phyloP scores from a whole-genome alignment of 2,329 filamentous ascomycete species.

The Verticillium albo-atrum region DNA sequence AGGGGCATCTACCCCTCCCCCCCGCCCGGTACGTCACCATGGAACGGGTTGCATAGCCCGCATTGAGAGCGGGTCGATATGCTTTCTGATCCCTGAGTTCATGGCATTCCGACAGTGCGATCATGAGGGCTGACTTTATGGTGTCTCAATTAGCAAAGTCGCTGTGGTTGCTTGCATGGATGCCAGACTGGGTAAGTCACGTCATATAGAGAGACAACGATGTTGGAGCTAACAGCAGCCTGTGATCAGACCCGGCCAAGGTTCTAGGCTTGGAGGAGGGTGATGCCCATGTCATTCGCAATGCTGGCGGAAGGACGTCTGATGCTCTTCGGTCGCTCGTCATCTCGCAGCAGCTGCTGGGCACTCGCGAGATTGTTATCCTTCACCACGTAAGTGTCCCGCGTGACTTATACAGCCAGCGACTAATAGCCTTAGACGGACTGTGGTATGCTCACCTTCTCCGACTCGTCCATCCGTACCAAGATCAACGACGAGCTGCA shows the following conservation, averaged over 20 bases:
- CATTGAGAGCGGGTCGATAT: neutral
- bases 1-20: slow-evolving; percentile 63
- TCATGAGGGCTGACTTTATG: neutral
- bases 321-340: slow-evolving; percentile 61
- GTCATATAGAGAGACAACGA: neutral
- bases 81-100: no score
- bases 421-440: slow-evolving; percentile 23
- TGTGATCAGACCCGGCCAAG: slow-evolving; percentile 41
- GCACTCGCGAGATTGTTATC: slow-evolving; percentile 59
- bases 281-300: slow-evolving; percentile 63
- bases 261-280: slow-evolving; percentile 61
- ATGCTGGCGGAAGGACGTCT: slow-evolving; percentile 50
- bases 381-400: slow-evolving; percentile 42
- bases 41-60: neutral
- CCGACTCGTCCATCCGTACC: slow-evolving; percentile 49
- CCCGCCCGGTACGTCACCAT: slow-evolving; percentile 29
- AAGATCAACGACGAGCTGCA: slow-evolving; percentile 58
- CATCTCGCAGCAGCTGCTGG: slow-evolving; percentile 63
- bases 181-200: slow-evolving; percentile 40
- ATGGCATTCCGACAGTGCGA: neutral
- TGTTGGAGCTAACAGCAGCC: neutral
- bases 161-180: slow-evolving; percentile 63
- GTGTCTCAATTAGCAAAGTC: neutral
- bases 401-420: neutral
- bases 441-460: slow-evolving; percentile 63